Conservation (phyloP, 495 filamentous ascomycete species). For the Aspergillus leporis region DNA sequence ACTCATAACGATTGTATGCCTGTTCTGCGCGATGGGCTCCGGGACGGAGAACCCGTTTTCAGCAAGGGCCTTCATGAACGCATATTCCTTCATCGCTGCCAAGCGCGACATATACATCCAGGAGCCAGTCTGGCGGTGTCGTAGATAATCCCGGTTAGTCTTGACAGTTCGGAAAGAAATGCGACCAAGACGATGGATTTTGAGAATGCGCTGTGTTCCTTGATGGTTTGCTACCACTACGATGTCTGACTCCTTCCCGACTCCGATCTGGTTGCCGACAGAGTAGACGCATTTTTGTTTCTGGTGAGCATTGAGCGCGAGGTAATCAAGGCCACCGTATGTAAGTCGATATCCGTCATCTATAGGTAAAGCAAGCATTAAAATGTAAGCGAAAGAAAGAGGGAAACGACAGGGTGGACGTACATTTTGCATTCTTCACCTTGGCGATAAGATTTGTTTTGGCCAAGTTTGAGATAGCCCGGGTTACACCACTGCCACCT, state of each 20-base stretch:
- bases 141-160: slow-evolving; percentile 92
- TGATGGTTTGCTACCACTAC: slow-evolving; percentile 77
- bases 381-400: background rate
- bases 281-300: slow-evolving; percentile 78
- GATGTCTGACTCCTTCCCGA: slow-evolving; percentile 97
- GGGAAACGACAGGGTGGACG: slow-evolving; percentile 6
- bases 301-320: slow-evolving; percentile 86
- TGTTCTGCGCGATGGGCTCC: slow-evolving; percentile 77
- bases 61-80: slow-evolving; percentile 84
- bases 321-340: slow-evolving; percentile 95
- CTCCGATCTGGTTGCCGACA: slow-evolving; percentile 91
- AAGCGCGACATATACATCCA: slow-evolving; percentile 99
- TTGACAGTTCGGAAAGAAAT: slow-evolving; percentile 98
- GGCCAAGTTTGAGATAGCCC: slow-evolving; percentile 82
- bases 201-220: slow-evolving; percentile 69
- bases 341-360: slow-evolving; percentile 97
- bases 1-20: slow-evolving; percentile 95
- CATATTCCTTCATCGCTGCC: slow-evolving; percentile 87
- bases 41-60: slow-evolving; percentile 88
- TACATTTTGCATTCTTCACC: slow-evolving; percentile 91
- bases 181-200: slow-evolving; percentile 91
- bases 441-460: slow-evolving; percentile 91
- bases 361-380: slow-evolving; percentile 20
- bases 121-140: slow-evolving; percentile 70
- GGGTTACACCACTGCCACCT: slow-evolving; percentile 82